phyloP scores from a whole-genome alignment of 768 basidiomycete genomes.

The Serendipita vermifera region DNA sequence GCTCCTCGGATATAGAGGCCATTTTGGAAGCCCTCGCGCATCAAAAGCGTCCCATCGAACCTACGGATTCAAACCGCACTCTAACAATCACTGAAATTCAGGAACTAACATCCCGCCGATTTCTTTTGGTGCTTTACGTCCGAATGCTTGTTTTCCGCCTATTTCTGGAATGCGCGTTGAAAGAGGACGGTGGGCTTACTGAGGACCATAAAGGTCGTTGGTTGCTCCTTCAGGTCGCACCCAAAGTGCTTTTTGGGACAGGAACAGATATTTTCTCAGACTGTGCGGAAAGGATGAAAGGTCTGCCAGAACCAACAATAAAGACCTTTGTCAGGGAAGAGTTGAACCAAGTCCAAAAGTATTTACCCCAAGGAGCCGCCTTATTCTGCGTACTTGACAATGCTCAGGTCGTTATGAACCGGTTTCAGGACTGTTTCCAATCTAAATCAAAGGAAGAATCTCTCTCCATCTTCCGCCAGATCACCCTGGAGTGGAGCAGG shows the following conservation, averaged over 20 bases:
- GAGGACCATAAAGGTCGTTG: background rate
- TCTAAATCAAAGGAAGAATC: background rate
- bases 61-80: background rate
- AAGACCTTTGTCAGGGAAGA: background rate
- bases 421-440: background rate
- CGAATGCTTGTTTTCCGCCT: background rate
- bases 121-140: background rate
- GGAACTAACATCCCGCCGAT: background rate
- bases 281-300: too few relatives aligned
- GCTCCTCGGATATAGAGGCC: background rate
- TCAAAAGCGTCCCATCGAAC: background rate
- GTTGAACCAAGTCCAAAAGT: background rate
- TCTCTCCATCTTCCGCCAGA: background rate
- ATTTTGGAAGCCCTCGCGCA: background rate
- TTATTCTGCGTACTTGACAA: background rate
- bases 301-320: too few relatives aligned
- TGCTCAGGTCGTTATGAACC: background rate
- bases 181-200: background rate
- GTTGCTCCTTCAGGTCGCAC: background rate
- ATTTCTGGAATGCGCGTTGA: background rate
- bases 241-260: background rate
- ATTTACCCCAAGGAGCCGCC: background rate
- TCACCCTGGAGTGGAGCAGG: background rate
- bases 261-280: too few relatives aligned
- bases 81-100: too few relatives aligned